Conservation (phyloP, 345 rosid species). For the Murraya paniculata region DNA sequence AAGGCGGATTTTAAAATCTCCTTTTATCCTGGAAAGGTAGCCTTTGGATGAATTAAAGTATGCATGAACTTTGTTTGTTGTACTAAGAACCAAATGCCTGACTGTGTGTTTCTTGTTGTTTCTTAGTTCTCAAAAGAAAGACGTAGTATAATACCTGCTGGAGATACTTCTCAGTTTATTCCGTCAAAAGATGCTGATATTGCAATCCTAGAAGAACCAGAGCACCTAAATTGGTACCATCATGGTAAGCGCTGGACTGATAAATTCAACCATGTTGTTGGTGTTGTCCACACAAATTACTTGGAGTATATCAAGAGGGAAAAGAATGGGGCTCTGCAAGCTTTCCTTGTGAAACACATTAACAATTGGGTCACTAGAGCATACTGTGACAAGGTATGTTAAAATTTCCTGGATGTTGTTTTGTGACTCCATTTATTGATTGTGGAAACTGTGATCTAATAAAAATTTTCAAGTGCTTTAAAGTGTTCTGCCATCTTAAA, state of each 20-base stretch:
- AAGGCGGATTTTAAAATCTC: slow-evolving; percentile 87
- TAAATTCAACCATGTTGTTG: slow-evolving; percentile 95
- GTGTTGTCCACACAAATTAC: slow-evolving; percentile 96
- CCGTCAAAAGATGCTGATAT: slow-evolving; percentile 89
- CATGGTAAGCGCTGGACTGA: slow-evolving; percentile 98
- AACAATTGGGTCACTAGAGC: slow-evolving; percentile 92
- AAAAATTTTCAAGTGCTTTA: neutral
- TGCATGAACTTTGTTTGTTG: slow-evolving; percentile 1
- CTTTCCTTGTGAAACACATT: slow-evolving; percentile 90
- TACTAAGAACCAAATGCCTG: neutral
- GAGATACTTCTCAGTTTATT: slow-evolving; percentile 91
- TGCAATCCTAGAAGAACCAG: slow-evolving; percentile 95
- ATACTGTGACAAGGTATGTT: slow-evolving; percentile 78
- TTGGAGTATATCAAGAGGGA: slow-evolving; percentile 98
- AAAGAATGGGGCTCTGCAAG: slow-evolving; percentile 89
- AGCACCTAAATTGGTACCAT: slow-evolving; percentile 96
- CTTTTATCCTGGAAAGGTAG: slow-evolving; percentile 98
- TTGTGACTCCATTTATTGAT: neutral
- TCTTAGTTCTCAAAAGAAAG: slow-evolving; percentile 82
- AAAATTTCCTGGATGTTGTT: slow-evolving; percentile 3
- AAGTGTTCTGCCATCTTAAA: neutral
- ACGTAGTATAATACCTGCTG: slow-evolving; percentile 94
- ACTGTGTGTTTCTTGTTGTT: slow-evolving; percentile 15
- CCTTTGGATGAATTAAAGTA: slow-evolving; percentile 11
- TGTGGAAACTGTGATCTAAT: neutral